Conservation (phyloP, 306 rosid genomes). For the Vigna nakashimae region DNA sequence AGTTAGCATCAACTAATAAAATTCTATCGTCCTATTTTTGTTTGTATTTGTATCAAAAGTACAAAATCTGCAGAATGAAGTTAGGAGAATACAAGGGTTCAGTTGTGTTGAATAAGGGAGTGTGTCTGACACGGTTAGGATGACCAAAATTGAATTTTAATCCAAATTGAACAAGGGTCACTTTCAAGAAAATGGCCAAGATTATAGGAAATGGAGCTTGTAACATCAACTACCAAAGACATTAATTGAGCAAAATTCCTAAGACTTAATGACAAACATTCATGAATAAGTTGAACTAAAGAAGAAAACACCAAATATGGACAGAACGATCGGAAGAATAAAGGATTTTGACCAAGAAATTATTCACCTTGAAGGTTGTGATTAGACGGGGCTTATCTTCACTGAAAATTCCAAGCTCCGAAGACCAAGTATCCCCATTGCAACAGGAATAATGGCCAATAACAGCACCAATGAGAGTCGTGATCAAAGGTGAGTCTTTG, state of each 20-base stretch:
- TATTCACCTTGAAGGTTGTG: conserved; percentile 84
- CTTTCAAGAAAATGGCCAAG: background rate
- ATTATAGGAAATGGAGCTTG: background rate
- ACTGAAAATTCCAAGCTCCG: conserved; percentile 91
- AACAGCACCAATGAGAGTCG: conserved; percentile 82
- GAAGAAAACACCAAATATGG: conserved; percentile 28
- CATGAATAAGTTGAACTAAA: conserved; percentile 21
- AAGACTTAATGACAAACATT: conserved; percentile 3
- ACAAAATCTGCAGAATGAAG: no score
- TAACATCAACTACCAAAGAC: background rate
- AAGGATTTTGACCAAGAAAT: conserved; percentile 24
- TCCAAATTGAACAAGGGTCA: conserved; percentile 9
- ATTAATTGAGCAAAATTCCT: background rate
- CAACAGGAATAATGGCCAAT: conserved; percentile 92
- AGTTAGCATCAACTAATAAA: conserved; percentile 3
- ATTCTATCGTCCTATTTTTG: background rate
- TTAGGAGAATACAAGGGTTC: background rate
- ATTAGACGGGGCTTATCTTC: conserved; percentile 80
- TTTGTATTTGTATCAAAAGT: background rate
- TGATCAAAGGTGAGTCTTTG: conserved; percentile 65
- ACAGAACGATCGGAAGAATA: background rate
- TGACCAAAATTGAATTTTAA: background rate
- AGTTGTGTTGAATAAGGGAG: background rate
- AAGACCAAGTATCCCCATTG: conserved; percentile 98
- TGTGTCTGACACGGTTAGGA: background rate